These are phyloP conservation scores for Kalanchoe fedtschenkoi DNA, from an alignment of 164 flowering plant genomes.

Conservation along the genomic window DNA sequence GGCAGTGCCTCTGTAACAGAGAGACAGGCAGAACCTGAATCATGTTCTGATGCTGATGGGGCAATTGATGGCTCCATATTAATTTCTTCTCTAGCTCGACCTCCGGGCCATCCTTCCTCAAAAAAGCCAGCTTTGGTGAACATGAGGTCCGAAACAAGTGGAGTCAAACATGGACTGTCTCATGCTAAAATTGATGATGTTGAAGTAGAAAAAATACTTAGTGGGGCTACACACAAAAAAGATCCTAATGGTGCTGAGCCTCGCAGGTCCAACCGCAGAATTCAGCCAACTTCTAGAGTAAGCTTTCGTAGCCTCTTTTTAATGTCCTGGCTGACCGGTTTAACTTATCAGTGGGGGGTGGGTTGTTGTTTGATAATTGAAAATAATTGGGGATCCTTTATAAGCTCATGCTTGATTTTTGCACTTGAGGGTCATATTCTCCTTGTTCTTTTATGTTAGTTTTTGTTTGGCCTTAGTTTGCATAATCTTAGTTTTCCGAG, in stretches of 20 bases:
- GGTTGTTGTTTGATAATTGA: not conserved
- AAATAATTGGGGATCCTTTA: too few species aligned
- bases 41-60: constrained; percentile 27
- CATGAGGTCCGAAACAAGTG: constrained; percentile 26
- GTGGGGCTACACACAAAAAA: constrained; percentile 25
- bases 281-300: constrained; percentile 97
- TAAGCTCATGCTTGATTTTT: too few species aligned
- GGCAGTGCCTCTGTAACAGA: constrained; percentile 25
- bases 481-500: too few species aligned
- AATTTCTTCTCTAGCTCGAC: constrained; percentile 27
- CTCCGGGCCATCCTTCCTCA: constrained; percentile 24
- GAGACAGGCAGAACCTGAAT: constrained; percentile 19
- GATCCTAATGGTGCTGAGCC: constrained; percentile 47
- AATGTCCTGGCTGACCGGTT: not conserved
- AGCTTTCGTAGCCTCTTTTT: constrained; percentile 7
- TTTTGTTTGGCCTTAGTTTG: not conserved
- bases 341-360: not conserved
- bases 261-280: constrained; percentile 83
- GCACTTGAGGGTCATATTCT: too few species aligned
- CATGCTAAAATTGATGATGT: constrained; percentile 34
- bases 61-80: constrained; percentile 24
- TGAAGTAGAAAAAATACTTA: constrained; percentile 33
- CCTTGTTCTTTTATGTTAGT: not conserved
- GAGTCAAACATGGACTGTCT: constrained; percentile 39
- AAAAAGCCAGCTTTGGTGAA: constrained; percentile 31